Base-by-base conservation (phyloP, 306 rosid genomes). In the Hippophae gyantsensis region DNA sequence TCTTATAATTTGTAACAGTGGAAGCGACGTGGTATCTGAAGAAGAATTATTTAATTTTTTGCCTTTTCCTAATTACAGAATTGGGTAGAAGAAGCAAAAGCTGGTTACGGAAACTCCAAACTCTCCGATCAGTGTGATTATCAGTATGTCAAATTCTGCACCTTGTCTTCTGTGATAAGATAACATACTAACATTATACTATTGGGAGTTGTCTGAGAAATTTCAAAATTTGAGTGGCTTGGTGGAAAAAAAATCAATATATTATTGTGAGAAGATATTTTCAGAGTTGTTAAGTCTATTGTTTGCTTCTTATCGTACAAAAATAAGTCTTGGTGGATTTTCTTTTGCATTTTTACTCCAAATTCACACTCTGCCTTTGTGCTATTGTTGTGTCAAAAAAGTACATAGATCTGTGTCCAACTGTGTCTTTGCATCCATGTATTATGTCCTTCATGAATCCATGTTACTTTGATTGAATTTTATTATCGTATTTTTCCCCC, bases 101-200 rank as follows among this genome's bases (percentile, higher is more conserved):
- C 57, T 61, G 95, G 95, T 68, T 92, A 66, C 48, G 71, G 76
- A 72, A 65, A 76, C 59, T 92, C 98, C 59, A 85, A 76, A 76
- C 89, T 92, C 54, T 85, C 98, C 23, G 68, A 69, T 12, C 98
- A 92, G 67, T 92, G 98, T 76, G 69, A 76, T 55, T 64, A 83
- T 68, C 79, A 80, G 98, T 85, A 47, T 75, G 89, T 76, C 52
- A 25, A 51, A 45, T 53, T 63, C 54, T 42, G 53, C 8, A 9
- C 8, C 25, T 63, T 66, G 60, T 42, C 26, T 23, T 46, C 5
- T 42, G 6, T 32, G 5, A 32, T 10, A 56, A 18, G 60, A 41
- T 40, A 54, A 26, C 23, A 18, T 18, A 18, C 23, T 18, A 18
- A 18, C 58, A 54, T 54, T 13, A 54, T 10, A 9, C 32, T 25